A percentile compares a stretch with the other conserved stretches of the same genome.
These are phyloP conservation scores for Ilyonectria mors-panacis DNA, from an alignment of 2,329 filamentous ascomycete genomes.

Conservation along the genomic window DNA sequence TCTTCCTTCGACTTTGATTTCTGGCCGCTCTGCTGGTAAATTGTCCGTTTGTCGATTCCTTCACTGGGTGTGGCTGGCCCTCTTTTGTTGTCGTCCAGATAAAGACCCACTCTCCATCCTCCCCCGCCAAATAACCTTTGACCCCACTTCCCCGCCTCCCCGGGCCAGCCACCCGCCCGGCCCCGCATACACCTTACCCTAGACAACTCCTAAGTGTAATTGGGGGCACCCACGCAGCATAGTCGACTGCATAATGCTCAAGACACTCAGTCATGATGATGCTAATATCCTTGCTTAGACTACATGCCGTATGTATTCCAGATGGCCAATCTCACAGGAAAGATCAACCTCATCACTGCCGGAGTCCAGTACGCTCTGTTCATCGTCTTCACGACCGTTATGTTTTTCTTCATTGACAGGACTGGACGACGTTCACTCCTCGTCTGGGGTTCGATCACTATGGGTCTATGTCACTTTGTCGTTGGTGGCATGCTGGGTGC, in stretches of 20 bases:
- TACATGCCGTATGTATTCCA: slow-evolving; percentile 61
- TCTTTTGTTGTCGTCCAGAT: background rate
- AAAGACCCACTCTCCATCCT: background rate
- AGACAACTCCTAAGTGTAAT: background rate
- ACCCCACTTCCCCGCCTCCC: background rate
- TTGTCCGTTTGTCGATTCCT: background rate
- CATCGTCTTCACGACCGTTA: slow-evolving; percentile 62
- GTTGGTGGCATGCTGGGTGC: slow-evolving; percentile 64
- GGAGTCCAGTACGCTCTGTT: slow-evolving; percentile 68
- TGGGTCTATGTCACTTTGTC: slow-evolving; percentile 60
- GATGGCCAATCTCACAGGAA: slow-evolving; percentile 49
- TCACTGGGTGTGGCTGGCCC: background rate
- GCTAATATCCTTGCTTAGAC: slow-evolving; percentile 44
- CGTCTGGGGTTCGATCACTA: slow-evolving; percentile 64
- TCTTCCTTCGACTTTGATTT: background rate
- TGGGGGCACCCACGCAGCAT: background rate
- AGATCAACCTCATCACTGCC: slow-evolving; percentile 64
- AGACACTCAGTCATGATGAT: background rate
- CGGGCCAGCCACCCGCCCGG: background rate
- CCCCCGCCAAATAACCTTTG: background rate
- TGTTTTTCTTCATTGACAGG: slow-evolving; percentile 65
- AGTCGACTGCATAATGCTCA: background rate
- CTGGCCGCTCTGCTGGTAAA: background rate
- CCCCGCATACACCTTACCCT: background rate
- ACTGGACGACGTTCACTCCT: slow-evolving; percentile 74